Base-by-base conservation (phyloP, 139 green algal species). In the Chlorella ohadii region DNA sequence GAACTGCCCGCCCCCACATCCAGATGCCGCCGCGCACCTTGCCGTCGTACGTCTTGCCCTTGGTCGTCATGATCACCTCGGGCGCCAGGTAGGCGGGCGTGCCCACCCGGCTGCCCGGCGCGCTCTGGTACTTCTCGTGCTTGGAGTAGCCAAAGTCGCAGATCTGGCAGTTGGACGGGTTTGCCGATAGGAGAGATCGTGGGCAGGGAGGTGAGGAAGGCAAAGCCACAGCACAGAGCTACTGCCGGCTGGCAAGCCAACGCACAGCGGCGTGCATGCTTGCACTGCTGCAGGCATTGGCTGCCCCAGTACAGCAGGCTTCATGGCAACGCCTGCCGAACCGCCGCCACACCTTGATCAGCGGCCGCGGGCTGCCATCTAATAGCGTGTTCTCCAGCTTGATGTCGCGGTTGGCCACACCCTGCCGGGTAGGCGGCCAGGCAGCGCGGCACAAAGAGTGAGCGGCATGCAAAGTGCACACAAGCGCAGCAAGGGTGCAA, bases 341-440 rank as follows among this genome's bases (percentile, higher is more conserved):
- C n/a, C n/a, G n/a, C n/a, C n/a, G 44, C 44, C 44, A 51, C 44
- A 51, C 97, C 87, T 99, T 99, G n/a, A 99, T 89, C 79, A 98
- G 88, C 23, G 96, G 94, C 72, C 87, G 89, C 31, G 91, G 91
- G 79, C 87, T 95, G 76, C 92, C 89, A 75, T 99, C 95, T 78
- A 99, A 91, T 75, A 99, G 91, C 36, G 97, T 98, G 89, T 99
- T 99, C 87, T 99, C 97, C 27, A 99, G 92, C 90, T 98, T 98
- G 81, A 98, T 98, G 88, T 98, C 95, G 28, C 94, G 85, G 78
- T 96, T 97, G 28, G 94, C 94, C 44, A 98, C 95, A 4, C 95
- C 94, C 80, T 93, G 85, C 57, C 64, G 22, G 22, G 51, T 22
- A 22, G 2, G 51, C 15, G 22, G 15, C 11, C 51, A 59, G 51